Evolutionary conservation across 805 yeast genomes (phyloP), one percentile per base, ranked within the genome.

Genomic region (Yarrowia sp.): DNA sequence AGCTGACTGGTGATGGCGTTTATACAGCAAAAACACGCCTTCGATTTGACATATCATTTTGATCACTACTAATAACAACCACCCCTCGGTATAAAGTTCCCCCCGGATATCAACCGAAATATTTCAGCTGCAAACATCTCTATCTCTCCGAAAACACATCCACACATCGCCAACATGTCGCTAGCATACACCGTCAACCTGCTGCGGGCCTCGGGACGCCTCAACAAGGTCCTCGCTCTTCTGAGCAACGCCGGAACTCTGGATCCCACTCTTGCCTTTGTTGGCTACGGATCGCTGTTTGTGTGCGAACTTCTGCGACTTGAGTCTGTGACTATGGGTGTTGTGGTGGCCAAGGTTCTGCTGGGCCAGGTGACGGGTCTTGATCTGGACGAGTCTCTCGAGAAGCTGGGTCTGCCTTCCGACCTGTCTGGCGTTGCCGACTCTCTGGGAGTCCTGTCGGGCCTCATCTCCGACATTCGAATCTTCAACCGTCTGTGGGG

Each of bases 401-500:
- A 42, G 16, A 38, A 38, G 9, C 41, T 51, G n/a, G 58, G 58
- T 19, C 58, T 51, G 6, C 32, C 58, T 3, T 51, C 58, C 5
- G 58, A 51, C 13, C 58, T 51, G 2, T 24, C 32, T 6, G 61
- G 61, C 13, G 61, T 55, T 13, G 61, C 47, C 3, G 47, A 31
- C 46, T 38, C 47, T 14, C 62, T 68, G 31, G 47, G 56, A 25
- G 62, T 56, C n/a, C 63, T 69, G 22, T 69, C 69, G 44, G 56
- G 65, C 31, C 68, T 68, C 59, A 68, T 67, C 60, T 71, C 74
- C 16, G 77, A 73, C 49, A 66, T 72, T 21, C 71, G 80, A 22
- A 76, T 71, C 38, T 73, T 76, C 62, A 66, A 68, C 61, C 73
- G 80, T 8, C 67, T 77, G 31, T 72, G 75, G 71, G 72, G 73